phyloP scores from a whole-genome alignment of 768 basidiomycete genomes.

The Leccinum ochraceum region DNA sequence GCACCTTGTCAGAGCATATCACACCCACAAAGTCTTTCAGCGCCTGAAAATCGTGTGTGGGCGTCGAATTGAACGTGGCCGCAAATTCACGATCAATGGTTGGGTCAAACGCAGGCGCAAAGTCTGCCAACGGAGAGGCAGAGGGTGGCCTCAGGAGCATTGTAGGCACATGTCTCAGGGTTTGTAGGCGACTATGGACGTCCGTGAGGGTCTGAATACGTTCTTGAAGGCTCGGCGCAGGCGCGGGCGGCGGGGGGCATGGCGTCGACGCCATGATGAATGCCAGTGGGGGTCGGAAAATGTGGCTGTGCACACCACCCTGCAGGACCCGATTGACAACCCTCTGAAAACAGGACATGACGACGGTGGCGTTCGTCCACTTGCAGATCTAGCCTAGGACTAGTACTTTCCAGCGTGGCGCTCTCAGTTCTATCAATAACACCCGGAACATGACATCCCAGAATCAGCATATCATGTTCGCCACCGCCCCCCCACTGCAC shows the following conservation, averaged over 20 bases:
- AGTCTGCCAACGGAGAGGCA: conserved; percentile 24
- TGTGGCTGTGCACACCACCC: conserved; percentile 23
- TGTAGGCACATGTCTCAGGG: conserved; percentile 47
- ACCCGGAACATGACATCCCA: not conserved
- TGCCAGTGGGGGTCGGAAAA: not conserved
- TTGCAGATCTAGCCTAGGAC: not conserved
- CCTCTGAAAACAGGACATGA: not conserved
- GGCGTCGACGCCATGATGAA: conserved; percentile 8
- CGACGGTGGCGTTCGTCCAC: conserved; percentile 7
- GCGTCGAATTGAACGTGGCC: conserved; percentile 29
- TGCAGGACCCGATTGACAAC: not conserved
- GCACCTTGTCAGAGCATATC: conserved; percentile 51
- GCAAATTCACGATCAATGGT: conserved; percentile 31
- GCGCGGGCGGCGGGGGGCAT: not conserved
- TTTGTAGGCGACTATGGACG: conserved; percentile 44
- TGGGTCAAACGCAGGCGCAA: conserved; percentile 29
- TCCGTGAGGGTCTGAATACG: conserved; percentile 51
- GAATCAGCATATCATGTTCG: not conserved
- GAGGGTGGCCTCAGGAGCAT: conserved; percentile 43
- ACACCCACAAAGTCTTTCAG: conserved; percentile 49
- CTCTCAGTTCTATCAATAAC: not conserved
- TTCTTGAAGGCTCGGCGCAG: conserved; percentile 35
- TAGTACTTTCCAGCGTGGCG: conserved; percentile 13
- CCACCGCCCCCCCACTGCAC: conserved; percentile 15
- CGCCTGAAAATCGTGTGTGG: conserved; percentile 45